Conservation (phyloP, 345 rosid genomes). For the Erysimum cheiranthoides region DNA sequence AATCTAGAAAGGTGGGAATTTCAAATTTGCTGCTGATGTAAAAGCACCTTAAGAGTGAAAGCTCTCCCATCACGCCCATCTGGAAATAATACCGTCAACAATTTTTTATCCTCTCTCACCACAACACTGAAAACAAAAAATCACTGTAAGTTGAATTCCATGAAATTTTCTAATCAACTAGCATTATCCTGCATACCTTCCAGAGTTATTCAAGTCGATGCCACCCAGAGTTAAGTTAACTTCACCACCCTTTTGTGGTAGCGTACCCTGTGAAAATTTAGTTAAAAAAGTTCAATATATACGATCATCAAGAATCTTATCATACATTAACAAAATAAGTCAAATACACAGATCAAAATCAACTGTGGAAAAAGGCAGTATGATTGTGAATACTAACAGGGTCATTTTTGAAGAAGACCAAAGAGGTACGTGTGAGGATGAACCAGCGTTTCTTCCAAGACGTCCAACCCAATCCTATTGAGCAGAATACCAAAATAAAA, state of each 20-base stretch:
- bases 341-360: neutral
- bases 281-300: conserved; percentile 29
- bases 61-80: conserved; percentile 99
- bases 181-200: conserved; percentile 61
- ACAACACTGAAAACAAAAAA: conserved; percentile 72
- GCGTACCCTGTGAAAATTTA: conserved; percentile 65
- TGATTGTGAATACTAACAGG: conserved; percentile 71
- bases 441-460: conserved; percentile 99
- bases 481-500: conserved; percentile 21
- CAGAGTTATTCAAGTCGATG: conserved; percentile 94
- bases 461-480: conserved; percentile 97
- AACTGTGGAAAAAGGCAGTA: conserved; percentile 2
- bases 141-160: conserved; percentile 20
- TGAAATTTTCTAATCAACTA: neutral
- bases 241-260: conserved; percentile 95
- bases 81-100: conserved; percentile 94
- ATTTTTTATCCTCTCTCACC: conserved; percentile 94
- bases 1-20: conserved; percentile 19
- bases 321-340: neutral
- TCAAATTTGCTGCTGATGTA: conserved; percentile 24
- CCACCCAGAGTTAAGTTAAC: conserved; percentile 96
- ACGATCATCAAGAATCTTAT: conserved; percentile 25
- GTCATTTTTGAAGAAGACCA: conserved; percentile 98
- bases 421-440: conserved; percentile 91
- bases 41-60: conserved; percentile 92